Evolutionary conservation across 495 filamentous ascomycete species (phyloP), one percentile per base, ranked within the genome.

Genomic region (Penicillium paxilli): DNA sequence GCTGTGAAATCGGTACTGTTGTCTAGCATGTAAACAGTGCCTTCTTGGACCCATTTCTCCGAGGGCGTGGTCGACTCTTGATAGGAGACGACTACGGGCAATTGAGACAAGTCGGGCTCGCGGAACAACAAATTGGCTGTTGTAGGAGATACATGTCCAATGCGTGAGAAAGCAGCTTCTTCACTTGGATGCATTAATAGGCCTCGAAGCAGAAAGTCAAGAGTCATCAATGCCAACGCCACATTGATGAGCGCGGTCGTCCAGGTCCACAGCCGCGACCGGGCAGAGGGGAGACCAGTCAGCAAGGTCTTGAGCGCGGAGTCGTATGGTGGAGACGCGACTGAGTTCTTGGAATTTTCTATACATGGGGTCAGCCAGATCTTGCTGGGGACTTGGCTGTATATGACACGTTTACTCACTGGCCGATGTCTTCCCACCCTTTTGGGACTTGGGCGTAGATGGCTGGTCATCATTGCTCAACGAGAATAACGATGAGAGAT

Each of bases 101-200:
- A 76, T 55, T 87, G 84, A n/a, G 77, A 64, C 45, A 76, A 68
- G 54, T 95, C 80, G 0, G 92, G 90, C 73, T 97, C 94, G 30
- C 94, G 82, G 26, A 97, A 78, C 32, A 98, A 73, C 32, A 98
- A 68, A 50, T 84, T 91, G 14, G 94, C 94, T 16, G 83, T 88
- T 3, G 77, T 85, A 3, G 88, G 82, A 2, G 92, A 94, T 21
- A 97, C 86, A 67, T 92, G 91, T 12, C 94, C 94, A 25, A 96
- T 74, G 12, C 93, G 80, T 16, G 86, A 86, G 62, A 98, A 95
- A 0, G 90, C 85, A 10, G 94, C 78, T 56, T 95, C 86, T n/a
- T 87, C 66, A 20, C 72, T 84, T 1, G 84, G 82, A 66, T 96
- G 77, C 33, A 87, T 76, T 35, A 85, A 69, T 9, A 80, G 75